Evolutionary conservation across 2,329 filamentous ascomycete genomes (phyloP).

Genomic region (Cladosporium sphaerospermum): DNA sequence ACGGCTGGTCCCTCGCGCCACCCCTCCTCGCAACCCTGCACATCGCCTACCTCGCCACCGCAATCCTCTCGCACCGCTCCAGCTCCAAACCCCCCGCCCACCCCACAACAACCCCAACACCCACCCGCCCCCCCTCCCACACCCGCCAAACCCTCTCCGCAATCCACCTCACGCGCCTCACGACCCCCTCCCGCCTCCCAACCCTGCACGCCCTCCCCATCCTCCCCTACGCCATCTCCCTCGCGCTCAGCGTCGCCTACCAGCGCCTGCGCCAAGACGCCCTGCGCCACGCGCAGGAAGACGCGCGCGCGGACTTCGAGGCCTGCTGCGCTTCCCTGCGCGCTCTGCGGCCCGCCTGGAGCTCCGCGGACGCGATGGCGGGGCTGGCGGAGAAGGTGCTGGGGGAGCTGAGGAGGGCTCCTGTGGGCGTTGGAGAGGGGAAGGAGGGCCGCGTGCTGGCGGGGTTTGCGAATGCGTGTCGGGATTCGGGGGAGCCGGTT

Average conservation of each 20-base stretch:
- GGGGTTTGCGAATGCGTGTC: conserved; percentile 9
- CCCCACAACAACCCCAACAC: conserved; percentile 32
- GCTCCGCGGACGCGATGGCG: conserved; percentile 42
- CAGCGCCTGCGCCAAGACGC: conserved; percentile 50
- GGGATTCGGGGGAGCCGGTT: conserved; percentile 9
- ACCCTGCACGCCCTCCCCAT: conserved; percentile 48
- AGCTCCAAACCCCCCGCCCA: conserved; percentile 35
- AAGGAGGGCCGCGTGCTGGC: conserved; percentile 10
- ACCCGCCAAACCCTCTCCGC: conserved; percentile 51
- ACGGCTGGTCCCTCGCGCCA: conserved; percentile 31
- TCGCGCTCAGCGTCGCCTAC: conserved; percentile 52
- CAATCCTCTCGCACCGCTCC: conserved; percentile 51
- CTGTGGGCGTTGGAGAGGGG: conserved; percentile 21
- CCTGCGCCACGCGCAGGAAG: conserved; percentile 42
- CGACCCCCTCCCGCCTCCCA: conserved; percentile 41
- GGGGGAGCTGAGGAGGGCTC: conserved; percentile 25
- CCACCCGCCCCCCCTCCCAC: conserved; percentile 35
- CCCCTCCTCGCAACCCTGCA: conserved; percentile 44
- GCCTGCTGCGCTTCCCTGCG: conserved; percentile 40
- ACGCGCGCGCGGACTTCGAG: conserved; percentile 41
- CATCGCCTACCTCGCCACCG: conserved; percentile 51
- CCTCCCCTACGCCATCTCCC: conserved; percentile 50
- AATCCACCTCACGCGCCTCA: conserved; percentile 45
- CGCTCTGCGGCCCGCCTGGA: conserved; percentile 39
- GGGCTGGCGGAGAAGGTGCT: conserved; percentile 28